phyloP scores from a whole-genome alignment of 2,329 filamentous ascomycete genomes.

The Aurifilum marmelostoma region DNA sequence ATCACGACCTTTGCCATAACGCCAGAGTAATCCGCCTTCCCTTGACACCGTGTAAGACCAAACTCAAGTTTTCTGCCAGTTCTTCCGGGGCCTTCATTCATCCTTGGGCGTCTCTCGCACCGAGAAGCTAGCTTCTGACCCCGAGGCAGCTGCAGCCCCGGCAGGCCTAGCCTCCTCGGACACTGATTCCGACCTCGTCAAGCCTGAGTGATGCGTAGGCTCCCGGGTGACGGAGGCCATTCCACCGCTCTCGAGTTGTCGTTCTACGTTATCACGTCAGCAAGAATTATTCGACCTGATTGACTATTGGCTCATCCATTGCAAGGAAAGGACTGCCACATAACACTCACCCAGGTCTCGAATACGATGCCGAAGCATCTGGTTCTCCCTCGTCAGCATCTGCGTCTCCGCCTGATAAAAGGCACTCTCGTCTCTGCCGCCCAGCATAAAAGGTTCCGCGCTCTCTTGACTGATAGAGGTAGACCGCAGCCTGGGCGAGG shows the following conservation, averaged over 20 bases:
- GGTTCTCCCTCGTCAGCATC: slow-evolving; percentile 76
- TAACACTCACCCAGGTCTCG: slow-evolving; percentile 65
- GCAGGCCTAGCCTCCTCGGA: slow-evolving; percentile 41
- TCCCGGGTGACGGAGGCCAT: slow-evolving; percentile 46
- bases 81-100: not conserved
- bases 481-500: slow-evolving; percentile 59
- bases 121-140: not conserved
- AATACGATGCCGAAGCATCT: slow-evolving; percentile 78
- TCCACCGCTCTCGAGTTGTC: slow-evolving; percentile 48
- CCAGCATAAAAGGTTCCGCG: slow-evolving; percentile 61
- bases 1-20: slow-evolving; percentile 2
- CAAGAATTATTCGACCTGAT: not conserved
- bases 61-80: not conserved
- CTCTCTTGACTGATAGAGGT: slow-evolving; percentile 63
- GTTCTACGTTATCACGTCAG: slow-evolving; percentile 45
- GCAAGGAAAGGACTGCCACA: too few relatives aligned
- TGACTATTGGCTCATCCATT: too few relatives aligned
- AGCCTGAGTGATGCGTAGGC: slow-evolving; percentile 52
- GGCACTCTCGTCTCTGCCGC: slow-evolving; percentile 72
- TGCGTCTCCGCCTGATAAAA: slow-evolving; percentile 85
- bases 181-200: slow-evolving; percentile 51
- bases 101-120: slow-evolving; percentile 26
- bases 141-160: slow-evolving; percentile 4
- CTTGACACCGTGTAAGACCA: not conserved
- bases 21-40: not conserved